Percentiles rank a stretch among this genome's conserved stretches.
Evolutionary conservation across 495 filamentous ascomycete species (phyloP).

Genomic region (Penicillium maclennaniae): DNA sequence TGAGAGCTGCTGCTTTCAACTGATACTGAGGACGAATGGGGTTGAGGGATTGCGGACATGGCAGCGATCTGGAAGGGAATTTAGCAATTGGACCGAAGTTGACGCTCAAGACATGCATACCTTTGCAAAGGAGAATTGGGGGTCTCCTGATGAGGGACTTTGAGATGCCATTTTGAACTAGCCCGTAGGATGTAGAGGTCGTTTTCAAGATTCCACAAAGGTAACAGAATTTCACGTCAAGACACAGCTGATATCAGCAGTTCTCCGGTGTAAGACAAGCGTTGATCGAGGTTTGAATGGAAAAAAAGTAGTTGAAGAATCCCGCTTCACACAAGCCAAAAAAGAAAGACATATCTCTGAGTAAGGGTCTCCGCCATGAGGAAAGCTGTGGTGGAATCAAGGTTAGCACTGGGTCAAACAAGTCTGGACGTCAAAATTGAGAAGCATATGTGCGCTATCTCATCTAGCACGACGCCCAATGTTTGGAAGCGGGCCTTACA

Average conservation of each 20-base stretch:
- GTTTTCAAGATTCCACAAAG: conserved; percentile 18
- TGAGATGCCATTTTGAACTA: conserved; percentile 36
- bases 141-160: conserved; percentile 26
- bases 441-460: background rate
- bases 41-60: conserved; percentile 33
- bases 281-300: conserved; percentile 32
- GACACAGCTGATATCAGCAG: conserved; percentile 20
- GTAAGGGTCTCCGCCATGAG: conserved; percentile 50
- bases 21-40: conserved; percentile 25
- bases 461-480: background rate
- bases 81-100: background rate
- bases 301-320: conserved; percentile 39
- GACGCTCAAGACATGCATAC: conserved; percentile 13
- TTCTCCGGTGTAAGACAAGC: conserved; percentile 19
- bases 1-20: conserved; percentile 25
- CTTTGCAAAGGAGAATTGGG: conserved; percentile 46
- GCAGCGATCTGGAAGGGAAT: conserved; percentile 36
- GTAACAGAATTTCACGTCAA: conserved; percentile 17
- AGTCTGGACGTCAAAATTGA: background rate
- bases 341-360: conserved; percentile 51
- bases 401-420: conserved; percentile 15
- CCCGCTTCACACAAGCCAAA: conserved; percentile 47
- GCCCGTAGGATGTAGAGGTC: conserved; percentile 10
- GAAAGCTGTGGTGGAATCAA: conserved; percentile 28
- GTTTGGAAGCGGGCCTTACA: conserved; percentile 20